Conservation (phyloP, 306 rosid species). For the Senna tora region DNA sequence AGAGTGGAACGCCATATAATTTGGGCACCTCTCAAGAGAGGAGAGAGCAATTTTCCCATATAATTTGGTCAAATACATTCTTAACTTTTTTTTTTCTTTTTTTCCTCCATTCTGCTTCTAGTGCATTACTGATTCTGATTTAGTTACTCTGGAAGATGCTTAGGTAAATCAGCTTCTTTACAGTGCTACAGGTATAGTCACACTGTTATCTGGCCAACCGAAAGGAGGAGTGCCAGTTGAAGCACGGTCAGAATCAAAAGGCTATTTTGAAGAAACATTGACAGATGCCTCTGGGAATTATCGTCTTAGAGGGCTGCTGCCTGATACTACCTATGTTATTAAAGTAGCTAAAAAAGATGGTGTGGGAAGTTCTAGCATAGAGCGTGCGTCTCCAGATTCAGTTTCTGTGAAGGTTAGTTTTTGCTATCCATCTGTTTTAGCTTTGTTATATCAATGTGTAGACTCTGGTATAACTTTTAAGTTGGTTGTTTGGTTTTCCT, state of each 20-base stretch:
- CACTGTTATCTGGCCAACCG: constrained; percentile 91
- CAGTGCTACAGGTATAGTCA: constrained; percentile 84
- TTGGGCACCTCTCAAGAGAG: too few species aligned
- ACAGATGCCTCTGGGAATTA: constrained; percentile 85
- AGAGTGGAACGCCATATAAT: too few species aligned
- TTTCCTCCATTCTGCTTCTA: background rate
- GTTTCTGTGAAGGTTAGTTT: constrained; percentile 64
- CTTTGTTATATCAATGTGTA: constrained; percentile 33
- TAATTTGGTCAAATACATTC: background rate
- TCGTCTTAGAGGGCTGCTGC: constrained; percentile 94
- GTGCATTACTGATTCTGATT: too few species aligned
- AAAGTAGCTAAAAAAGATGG: constrained; percentile 73
- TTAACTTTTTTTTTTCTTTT: constrained; percentile 4
- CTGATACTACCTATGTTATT: constrained; percentile 74
- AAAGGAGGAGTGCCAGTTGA: constrained; percentile 92
- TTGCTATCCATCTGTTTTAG: constrained; percentile 22
- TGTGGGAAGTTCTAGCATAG: constrained; percentile 60
- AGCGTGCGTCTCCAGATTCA: constrained; percentile 93
- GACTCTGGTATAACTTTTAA: constrained; percentile 33
- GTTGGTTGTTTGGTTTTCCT: constrained; percentile 37
- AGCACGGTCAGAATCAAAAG: constrained; percentile 91
- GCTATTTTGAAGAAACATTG: constrained; percentile 90
- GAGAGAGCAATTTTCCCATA: too few species aligned
- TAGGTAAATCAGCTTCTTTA: constrained; percentile 38
- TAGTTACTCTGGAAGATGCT: constrained; percentile 46